Conservation (phyloP, 106 monocot species). For the Apostasia ramifera region DNA sequence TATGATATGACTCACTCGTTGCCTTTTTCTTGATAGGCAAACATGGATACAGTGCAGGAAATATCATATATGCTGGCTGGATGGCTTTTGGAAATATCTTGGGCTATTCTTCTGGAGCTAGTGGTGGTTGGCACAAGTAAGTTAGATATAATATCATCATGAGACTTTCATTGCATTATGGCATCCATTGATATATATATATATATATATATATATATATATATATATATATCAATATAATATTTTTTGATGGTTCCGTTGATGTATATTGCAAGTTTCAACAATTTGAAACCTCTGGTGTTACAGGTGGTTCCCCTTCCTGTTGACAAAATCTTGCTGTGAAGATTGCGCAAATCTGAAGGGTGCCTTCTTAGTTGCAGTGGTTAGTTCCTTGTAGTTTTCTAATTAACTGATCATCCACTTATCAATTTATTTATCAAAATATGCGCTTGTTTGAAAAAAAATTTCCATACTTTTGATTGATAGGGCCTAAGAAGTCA, state of each 20-base stretch:
- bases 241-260: background rate
- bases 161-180: background rate
- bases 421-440: too few species aligned
- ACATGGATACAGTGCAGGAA: conserved; percentile 11
- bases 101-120: background rate
- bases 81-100: conserved; percentile 9
- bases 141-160: background rate
- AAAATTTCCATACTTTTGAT: too few species aligned
- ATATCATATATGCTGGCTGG: background rate
- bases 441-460: too few species aligned
- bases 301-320: conserved; percentile 93
- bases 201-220: too few species aligned
- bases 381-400: conserved; percentile 33
- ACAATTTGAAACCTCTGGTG: background rate
- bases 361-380: conserved; percentile 77
- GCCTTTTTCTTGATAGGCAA: background rate
- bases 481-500: too few species aligned
- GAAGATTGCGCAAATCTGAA: conserved; percentile 46
- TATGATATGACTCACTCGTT: too few species aligned
- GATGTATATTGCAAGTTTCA: background rate
- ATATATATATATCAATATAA: too few species aligned
- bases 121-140: background rate
- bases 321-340: conserved; percentile 74
- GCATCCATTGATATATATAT: too few species aligned
- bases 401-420: background rate